Evolutionary conservation across 2,329 filamentous ascomycete species (phyloP).

Genomic region (Fusarium praegraminearum): DNA sequence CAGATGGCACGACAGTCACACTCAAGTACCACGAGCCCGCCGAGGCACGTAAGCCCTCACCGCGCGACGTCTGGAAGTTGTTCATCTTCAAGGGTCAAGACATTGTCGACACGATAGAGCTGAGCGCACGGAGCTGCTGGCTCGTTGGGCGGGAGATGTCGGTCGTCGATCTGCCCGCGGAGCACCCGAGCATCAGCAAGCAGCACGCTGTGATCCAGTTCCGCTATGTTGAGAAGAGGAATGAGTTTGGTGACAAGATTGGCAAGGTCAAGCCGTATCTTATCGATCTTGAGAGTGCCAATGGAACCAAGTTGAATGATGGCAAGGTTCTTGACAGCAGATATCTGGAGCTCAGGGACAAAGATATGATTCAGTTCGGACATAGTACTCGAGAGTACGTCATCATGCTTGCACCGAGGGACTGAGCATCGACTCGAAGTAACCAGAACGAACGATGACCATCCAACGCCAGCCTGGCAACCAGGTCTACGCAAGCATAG

Average conservation of each 20-base stretch:
- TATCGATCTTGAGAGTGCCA: constrained; percentile 93
- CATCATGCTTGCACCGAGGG: constrained; percentile 78
- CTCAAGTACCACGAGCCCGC: constrained; percentile 97
- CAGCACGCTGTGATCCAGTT: constrained; percentile 98
- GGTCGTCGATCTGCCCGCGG: constrained; percentile 85
- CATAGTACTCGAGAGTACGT: constrained; percentile 93
- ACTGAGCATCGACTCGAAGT: constrained; percentile 45
- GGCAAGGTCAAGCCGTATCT: constrained; percentile 87
- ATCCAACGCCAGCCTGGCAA: background rate
- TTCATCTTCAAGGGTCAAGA: constrained; percentile 91
- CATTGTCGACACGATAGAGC: constrained; percentile 82
- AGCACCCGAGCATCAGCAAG: constrained; percentile 93
- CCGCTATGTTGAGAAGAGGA: constrained; percentile 82
- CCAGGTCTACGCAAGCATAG: background rate
- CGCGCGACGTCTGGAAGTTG: constrained; percentile 84
- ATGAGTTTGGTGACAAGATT: constrained; percentile 87
- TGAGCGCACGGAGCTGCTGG: constrained; percentile 87
- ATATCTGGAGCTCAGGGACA: constrained; percentile 87
- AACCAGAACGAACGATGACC: background rate
- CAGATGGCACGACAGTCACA: constrained; percentile 78
- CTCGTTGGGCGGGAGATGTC: constrained; percentile 83
- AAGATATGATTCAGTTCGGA: constrained; percentile 90
- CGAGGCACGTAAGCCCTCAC: constrained; percentile 88
- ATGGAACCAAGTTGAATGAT: constrained; percentile 87
- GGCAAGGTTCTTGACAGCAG: constrained; percentile 78